A percentile compares a stretch with the other conserved stretches of the same genome.
Evolutionary conservation across 2,329 filamentous ascomycete species (phyloP).

Genomic region (Colletotrichum gloeosporioides): DNA sequence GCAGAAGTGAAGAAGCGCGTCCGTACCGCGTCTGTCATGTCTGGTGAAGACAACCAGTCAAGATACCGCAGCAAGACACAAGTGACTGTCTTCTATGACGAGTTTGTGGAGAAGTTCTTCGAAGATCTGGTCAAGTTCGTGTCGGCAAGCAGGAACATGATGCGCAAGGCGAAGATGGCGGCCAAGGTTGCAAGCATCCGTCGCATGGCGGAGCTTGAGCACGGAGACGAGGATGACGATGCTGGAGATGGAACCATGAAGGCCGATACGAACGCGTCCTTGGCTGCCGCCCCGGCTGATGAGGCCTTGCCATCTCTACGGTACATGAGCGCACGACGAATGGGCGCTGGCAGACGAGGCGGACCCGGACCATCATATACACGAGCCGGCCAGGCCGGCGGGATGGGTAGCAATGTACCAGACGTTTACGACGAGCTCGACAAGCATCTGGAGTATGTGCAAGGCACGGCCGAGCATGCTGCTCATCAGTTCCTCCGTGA

Average conservation of each 20-base stretch:
- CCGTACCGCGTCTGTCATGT: conserved; percentile 57
- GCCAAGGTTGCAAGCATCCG: conserved; percentile 73
- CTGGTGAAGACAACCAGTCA: conserved; percentile 50
- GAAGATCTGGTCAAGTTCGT: conserved; percentile 84
- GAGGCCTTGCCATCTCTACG: conserved; percentile 43
- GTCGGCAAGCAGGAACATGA: conserved; percentile 78
- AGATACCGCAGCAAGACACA: conserved; percentile 75
- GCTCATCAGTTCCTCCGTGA: conserved; percentile 90
- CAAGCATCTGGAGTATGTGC: conserved; percentile 78
- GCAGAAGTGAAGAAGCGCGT: conserved; percentile 55
- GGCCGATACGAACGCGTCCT: neutral
- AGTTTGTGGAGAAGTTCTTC: conserved; percentile 81
- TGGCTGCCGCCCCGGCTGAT: conserved; percentile 7
- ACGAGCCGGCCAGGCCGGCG: conserved; percentile 16
- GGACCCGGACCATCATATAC: conserved; percentile 20
- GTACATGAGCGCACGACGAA: conserved; percentile 43
- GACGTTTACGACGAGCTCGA: conserved; percentile 78
- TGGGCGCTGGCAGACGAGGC: conserved; percentile 28
- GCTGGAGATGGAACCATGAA: conserved; percentile 32
- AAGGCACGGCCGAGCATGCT: conserved; percentile 82
- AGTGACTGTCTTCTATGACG: conserved; percentile 92
- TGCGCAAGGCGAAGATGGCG: conserved; percentile 88
- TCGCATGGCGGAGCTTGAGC: conserved; percentile 62
- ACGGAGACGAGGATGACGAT: conserved; percentile 44
- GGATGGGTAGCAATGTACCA: conserved; percentile 23